Percentiles rank a stretch among this genome's conserved stretches.
Evolutionary conservation across 2,329 filamentous ascomycete genomes (phyloP).

Genomic region (Fusarium oligoseptatum): DNA sequence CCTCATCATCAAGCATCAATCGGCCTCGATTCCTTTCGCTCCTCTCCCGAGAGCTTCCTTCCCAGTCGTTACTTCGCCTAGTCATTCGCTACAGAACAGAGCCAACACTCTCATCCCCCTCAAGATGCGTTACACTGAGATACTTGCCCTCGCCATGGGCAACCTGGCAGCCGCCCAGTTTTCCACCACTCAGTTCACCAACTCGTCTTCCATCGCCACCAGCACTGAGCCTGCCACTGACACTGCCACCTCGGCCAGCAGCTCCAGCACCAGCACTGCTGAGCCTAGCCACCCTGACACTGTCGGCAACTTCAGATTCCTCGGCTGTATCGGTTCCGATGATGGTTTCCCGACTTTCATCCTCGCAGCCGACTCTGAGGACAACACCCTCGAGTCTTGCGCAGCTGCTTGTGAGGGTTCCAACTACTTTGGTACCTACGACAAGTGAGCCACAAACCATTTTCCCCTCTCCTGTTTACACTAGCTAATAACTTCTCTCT

Average conservation of each 20-base stretch:
- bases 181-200: constrained; percentile 22
- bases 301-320: constrained; percentile 37
- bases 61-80: constrained; percentile 41
- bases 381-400: constrained; percentile 41
- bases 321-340: constrained; percentile 48
- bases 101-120: constrained; percentile 8
- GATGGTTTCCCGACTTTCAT: constrained; percentile 47
- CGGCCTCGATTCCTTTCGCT: constrained; percentile 51
- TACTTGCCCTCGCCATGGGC: constrained; percentile 50
- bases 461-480: background rate
- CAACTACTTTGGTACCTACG: constrained; percentile 45
- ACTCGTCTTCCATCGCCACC: constrained; percentile 10
- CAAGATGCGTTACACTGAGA: constrained; percentile 50
- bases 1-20: constrained; percentile 42
- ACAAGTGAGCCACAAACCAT: constrained; percentile 26
- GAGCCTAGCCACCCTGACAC: constrained; percentile 22
- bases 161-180: constrained; percentile 47
- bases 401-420: constrained; percentile 40
- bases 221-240: constrained; percentile 11
- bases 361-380: constrained; percentile 14
- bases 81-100: constrained; percentile 43
- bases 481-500: constrained; percentile 3
- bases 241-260: background rate
- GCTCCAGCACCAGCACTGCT: constrained; percentile 9
- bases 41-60: constrained; percentile 45